Evolutionary conservation across 345 rosid genomes (phyloP).

Genomic region (Kandelia obovata): DNA sequence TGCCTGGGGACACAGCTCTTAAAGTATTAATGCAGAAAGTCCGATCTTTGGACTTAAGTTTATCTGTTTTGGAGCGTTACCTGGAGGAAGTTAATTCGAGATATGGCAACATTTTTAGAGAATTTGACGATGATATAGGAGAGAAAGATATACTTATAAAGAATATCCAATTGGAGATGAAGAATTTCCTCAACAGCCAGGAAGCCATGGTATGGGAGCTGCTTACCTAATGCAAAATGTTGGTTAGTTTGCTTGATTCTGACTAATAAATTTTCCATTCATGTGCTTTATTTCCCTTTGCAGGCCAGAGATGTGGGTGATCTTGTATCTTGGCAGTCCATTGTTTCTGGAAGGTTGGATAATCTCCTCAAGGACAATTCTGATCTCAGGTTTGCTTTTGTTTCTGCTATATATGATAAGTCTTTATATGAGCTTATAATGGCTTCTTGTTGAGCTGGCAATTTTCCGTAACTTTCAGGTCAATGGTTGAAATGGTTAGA

Average conservation of each 20-base stretch:
- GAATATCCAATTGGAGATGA: slow-evolving; percentile 52
- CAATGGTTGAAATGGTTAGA: slow-evolving; percentile 45
- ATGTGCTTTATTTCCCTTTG: slow-evolving; percentile 9
- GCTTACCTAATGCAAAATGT: slow-evolving; percentile 5
- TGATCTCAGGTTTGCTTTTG: slow-evolving; percentile 53
- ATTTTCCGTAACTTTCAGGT: slow-evolving; percentile 37
- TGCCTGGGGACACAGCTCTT: slow-evolving; percentile 92
- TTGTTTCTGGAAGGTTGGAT: slow-evolving; percentile 45
- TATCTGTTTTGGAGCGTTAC: slow-evolving; percentile 81
- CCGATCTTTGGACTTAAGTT: slow-evolving; percentile 68
- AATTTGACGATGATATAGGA: slow-evolving; percentile 56
- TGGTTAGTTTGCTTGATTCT: neutral
- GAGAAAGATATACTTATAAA: slow-evolving; percentile 47
- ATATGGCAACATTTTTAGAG: slow-evolving; percentile 69
- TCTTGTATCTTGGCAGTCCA: slow-evolving; percentile 66
- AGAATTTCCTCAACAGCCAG: slow-evolving; percentile 43
- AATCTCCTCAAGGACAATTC: slow-evolving; percentile 42
- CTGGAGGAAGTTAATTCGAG: slow-evolving; percentile 75
- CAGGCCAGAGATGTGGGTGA: slow-evolving; percentile 69
- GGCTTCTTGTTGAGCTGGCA: neutral
- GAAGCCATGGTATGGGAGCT: slow-evolving; percentile 44
- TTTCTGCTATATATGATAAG: neutral
- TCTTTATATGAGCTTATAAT: too few relatives aligned
- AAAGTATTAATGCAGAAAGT: slow-evolving; percentile 94
- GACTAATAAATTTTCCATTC: neutral